phyloP scores from a whole-genome alignment of 257 asterid genomes.

The Linaria vulgaris region DNA sequence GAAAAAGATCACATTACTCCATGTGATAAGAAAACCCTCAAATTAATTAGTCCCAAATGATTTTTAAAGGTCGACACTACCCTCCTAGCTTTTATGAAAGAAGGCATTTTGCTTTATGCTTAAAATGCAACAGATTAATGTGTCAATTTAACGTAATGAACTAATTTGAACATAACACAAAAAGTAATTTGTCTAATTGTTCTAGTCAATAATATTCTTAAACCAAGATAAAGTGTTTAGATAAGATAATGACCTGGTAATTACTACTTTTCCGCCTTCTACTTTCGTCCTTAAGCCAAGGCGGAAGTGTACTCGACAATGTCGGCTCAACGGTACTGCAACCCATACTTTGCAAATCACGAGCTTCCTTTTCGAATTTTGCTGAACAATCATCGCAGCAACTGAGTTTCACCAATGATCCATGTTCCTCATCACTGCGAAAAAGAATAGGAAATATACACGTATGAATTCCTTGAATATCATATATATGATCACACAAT shows the following conservation, averaged over 20 bases:
- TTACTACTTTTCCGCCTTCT: slow-evolving; percentile 35
- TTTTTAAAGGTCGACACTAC: too few species aligned
- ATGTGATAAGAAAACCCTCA: too few species aligned
- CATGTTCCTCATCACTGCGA: slow-evolving; percentile 25
- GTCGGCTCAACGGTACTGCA: slow-evolving; percentile 34
- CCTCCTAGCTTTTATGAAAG: too few species aligned
- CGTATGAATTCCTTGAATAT: not conserved
- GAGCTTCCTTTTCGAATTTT: slow-evolving; percentile 47
- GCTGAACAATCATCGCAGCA: slow-evolving; percentile 51
- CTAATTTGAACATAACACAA: too few species aligned
- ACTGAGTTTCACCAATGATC: slow-evolving; percentile 15
- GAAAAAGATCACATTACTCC: too few species aligned
- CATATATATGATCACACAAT: too few species aligned
- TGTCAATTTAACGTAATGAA: too few species aligned
- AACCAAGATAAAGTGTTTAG: not conserved
- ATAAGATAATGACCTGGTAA: slow-evolving; percentile 47
- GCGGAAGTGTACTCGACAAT: slow-evolving; percentile 57
- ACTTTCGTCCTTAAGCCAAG: slow-evolving; percentile 72
- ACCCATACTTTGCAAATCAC: slow-evolving; percentile 20
- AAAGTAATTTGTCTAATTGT: too few species aligned
- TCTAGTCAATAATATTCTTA: not conserved
- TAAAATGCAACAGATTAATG: too few species aligned
- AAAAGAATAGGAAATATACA: not conserved
- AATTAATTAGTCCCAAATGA: too few species aligned
- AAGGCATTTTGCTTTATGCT: too few species aligned